A percentile compares a stretch with the other conserved stretches of the same genome.
Evolutionary conservation across 1,284 basidiomycete genomes (phyloP).

Genomic region (Clitocybe nebularis): DNA sequence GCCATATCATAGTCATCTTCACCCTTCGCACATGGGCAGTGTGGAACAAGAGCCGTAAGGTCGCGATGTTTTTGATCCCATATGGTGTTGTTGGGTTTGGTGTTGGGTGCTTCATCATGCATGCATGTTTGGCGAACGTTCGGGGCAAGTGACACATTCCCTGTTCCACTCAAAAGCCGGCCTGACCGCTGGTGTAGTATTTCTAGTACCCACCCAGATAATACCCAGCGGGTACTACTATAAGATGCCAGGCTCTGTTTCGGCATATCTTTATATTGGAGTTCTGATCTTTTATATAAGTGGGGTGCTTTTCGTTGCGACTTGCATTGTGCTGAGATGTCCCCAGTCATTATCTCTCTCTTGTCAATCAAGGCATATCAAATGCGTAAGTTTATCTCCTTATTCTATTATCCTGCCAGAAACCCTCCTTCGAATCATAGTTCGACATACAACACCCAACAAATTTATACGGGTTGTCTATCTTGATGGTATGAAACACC

Average conservation of each 20-base stretch:
- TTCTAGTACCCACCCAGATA: background rate
- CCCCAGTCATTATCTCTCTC: no score
- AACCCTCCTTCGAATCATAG: no score
- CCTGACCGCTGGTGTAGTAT: background rate
- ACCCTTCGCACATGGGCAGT: slow-evolving; percentile 13
- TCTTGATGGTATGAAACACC: no score
- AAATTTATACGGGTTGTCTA: no score
- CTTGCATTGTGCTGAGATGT: no score
- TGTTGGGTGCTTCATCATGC: slow-evolving; percentile 3
- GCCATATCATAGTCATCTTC: slow-evolving; percentile 6
- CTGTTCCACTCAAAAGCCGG: background rate
- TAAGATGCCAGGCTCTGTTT: background rate
- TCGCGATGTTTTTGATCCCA: slow-evolving; percentile 3
- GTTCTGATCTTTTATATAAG: no score
- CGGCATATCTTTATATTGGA: no score
- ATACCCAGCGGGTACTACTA: background rate
- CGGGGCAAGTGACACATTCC: background rate
- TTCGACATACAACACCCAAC: no score
- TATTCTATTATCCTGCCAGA: no score
- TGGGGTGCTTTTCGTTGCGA: no score
- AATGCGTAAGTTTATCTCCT: no score
- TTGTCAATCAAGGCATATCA: no score
- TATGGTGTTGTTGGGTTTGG: slow-evolving; percentile 6
- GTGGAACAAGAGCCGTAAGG: slow-evolving; percentile 8
- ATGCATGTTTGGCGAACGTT: background rate